Base-by-base conservation (phyloP, 805 yeast species). In the Tetrapisispora nanseiensis region DNA sequence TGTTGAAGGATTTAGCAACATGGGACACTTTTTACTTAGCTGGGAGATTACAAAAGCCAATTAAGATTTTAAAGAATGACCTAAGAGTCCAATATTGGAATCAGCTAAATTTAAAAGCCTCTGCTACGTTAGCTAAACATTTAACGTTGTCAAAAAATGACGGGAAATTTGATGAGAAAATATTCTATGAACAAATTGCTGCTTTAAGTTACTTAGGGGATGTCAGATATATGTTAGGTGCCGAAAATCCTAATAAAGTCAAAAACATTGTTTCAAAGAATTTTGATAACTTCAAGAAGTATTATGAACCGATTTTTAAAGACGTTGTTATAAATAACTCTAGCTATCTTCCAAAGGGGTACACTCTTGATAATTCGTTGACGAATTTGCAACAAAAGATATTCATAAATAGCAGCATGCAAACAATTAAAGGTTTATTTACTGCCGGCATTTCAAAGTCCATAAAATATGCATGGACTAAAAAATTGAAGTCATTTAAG, bases 11-110 rank as follows among this genome's bases (percentile, higher is more conserved):
- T 63, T 65, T 92, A 22, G 68, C 75, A n/a, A 76, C 81, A 42
- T 92, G 98, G 98, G 69, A 77, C 23, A 75, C 87, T 0, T 72
- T 92, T 52, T 92, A 92, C 54, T 56, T 92, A 16, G 94, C 96
- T 2, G 98, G 98, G 1, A 70, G 98, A 47, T 67, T 92, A 44
- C 98, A 92, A 53, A 92, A 92, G 55, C 98, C 98, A 0, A 95
- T 90, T 5, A 81, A 83, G 46, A 71, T 84, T 27, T 59, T 85
- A 31, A 72, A 77, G 48, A 84, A 79, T 52, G 79, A 80, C 44
- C 70, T 80, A 1, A 69, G 75, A 53, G 70, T 84, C 7, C 69
- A 75, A 42, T 75, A 80, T 43, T 68, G 82, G 54, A 83, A 85
- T 54, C 89, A 85, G 54, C 75, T 72, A 47, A 92, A 92, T 58